Evolutionary conservation across 768 basidiomycete genomes (phyloP).

Genomic region (Antrodiella citrinella): DNA sequence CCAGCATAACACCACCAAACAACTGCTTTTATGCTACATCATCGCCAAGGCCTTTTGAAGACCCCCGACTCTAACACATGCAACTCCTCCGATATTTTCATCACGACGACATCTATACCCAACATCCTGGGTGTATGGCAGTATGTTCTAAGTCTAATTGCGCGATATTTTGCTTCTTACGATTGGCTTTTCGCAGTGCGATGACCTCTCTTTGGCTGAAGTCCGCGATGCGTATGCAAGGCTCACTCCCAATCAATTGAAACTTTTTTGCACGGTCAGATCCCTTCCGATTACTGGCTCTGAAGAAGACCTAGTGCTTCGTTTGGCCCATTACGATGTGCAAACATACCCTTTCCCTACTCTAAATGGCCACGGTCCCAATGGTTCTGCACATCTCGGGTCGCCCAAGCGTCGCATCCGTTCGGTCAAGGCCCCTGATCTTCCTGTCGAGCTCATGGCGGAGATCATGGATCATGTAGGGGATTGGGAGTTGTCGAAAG

Average conservation of each 20-base stretch:
- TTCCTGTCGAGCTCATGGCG: slow-evolving; percentile 70
- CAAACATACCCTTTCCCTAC: slow-evolving; percentile 44
- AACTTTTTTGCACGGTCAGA: slow-evolving; percentile 69
- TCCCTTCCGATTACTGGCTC: slow-evolving; percentile 59
- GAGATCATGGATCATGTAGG: slow-evolving; percentile 72
- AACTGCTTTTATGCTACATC: no score
- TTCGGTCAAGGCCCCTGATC: slow-evolving; percentile 38
- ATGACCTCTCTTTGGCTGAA: slow-evolving; percentile 25
- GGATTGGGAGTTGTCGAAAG: slow-evolving; percentile 78
- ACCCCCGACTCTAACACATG: not conserved
- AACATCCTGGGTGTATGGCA: slow-evolving; percentile 11
- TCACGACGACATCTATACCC: not conserved
- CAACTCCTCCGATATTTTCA: not conserved
- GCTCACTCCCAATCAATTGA: slow-evolving; percentile 57
- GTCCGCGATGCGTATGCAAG: slow-evolving; percentile 65
- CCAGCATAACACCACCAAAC: slow-evolving; percentile 1
- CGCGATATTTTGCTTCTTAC: no score
- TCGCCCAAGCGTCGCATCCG: slow-evolving; percentile 17
- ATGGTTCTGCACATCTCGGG: slow-evolving; percentile 2
- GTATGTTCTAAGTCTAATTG: no score
- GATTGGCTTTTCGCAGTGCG: slow-evolving; percentile 14
- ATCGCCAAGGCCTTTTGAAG: no score
- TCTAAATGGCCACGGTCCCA: slow-evolving; percentile 4
- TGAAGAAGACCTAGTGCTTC: slow-evolving; percentile 55
- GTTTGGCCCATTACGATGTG: slow-evolving; percentile 69